Evolutionary conservation across 2,329 filamentous ascomycete species (phyloP), one percentile per base, ranked within the genome.

Genomic region (Thermochaetoides dissita): DNA sequence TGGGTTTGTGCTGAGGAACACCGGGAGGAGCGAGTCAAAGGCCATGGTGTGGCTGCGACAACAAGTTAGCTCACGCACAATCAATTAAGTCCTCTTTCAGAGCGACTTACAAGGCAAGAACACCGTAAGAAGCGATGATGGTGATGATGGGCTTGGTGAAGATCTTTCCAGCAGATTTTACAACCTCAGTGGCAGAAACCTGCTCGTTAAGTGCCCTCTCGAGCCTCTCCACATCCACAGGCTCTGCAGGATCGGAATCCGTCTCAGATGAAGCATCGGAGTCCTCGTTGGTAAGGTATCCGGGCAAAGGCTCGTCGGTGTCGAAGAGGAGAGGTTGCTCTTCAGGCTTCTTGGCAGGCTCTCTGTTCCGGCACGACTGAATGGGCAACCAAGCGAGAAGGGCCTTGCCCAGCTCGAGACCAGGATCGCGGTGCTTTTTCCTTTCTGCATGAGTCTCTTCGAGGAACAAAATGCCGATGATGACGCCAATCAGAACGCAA

Each of bases 391-490:
- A 60, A 5, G 62, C 62, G 11, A 76, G 49, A 33, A 96, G 65
- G 68, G 78, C 83, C 54, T 79, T 71, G 45, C 91, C 89, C 17
- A 85, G 56, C 57, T 89, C 82, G 10, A 83, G 62, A 6, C 89
- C 88, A 32, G 73, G 67, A 59, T 98, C 91, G 36, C 74, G 76
- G 43, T 79, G 71, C 51, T 78, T 62, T 64, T 84, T 94, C 66
- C 83, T 83, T 58, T 84, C 78, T 39, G 79, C 74, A 57, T 98
- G 91, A 1, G 91, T 96, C 65, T 98, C 91, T 58, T 98, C 87
- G 42, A 98, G 69, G 57, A 94, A 95, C 12, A 95, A 63, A 42
- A 93, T 67, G 11, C 88, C 88, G 41, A 91, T 72, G 4, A 80
- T 58, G 37, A 94, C 79, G 11, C 87, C 85, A 48, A 83, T 67